A percentile compares a stretch with the other conserved stretches of the same genome.
These are phyloP conservation scores for Cystobasidium tubakii DNA, from an alignment of 768 basidiomycete genomes.

Conservation along the genomic window DNA sequence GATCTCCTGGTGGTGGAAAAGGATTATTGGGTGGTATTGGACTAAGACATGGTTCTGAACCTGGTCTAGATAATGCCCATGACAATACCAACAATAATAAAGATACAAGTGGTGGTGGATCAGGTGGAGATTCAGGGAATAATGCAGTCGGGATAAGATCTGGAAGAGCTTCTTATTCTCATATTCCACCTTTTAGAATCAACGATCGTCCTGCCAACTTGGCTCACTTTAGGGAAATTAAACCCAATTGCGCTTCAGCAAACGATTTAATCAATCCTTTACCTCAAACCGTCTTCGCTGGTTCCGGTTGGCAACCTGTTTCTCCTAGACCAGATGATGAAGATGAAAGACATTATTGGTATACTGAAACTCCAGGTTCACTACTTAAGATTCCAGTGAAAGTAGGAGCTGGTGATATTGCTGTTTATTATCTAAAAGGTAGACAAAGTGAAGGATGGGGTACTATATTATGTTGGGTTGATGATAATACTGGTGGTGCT, in stretches of 20 bases:
- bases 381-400: conserved; percentile 74
- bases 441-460: conserved; percentile 57
- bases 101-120: conserved; percentile 33
- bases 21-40: conserved; percentile 46
- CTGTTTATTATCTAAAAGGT: conserved; percentile 79
- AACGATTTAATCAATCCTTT: conserved; percentile 96
- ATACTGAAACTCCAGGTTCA: conserved; percentile 76
- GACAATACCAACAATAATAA: conserved; percentile 33
- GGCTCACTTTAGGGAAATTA: conserved; percentile 68
- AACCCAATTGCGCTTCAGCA: conserved; percentile 89
- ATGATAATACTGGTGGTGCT: conserved; percentile 80
- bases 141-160: conserved; percentile 36
- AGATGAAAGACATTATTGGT: conserved; percentile 77
- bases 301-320: conserved; percentile 80
- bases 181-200: conserved; percentile 69
- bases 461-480: conserved; percentile 90
- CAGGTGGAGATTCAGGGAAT: not conserved
- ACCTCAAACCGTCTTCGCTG: conserved; percentile 86
- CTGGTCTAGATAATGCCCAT: conserved; percentile 44
- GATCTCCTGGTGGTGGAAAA: conserved; percentile 40
- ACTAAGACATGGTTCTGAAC: conserved; percentile 45
- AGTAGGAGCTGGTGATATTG: conserved; percentile 83
- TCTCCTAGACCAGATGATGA: conserved; percentile 51
- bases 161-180: conserved; percentile 51
- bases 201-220: conserved; percentile 54